A percentile compares a stretch with the other conserved stretches of the same genome.
phyloP scores from a whole-genome alignment of 2,329 filamentous ascomycete species.

The Dichotomopilus funicola region DNA sequence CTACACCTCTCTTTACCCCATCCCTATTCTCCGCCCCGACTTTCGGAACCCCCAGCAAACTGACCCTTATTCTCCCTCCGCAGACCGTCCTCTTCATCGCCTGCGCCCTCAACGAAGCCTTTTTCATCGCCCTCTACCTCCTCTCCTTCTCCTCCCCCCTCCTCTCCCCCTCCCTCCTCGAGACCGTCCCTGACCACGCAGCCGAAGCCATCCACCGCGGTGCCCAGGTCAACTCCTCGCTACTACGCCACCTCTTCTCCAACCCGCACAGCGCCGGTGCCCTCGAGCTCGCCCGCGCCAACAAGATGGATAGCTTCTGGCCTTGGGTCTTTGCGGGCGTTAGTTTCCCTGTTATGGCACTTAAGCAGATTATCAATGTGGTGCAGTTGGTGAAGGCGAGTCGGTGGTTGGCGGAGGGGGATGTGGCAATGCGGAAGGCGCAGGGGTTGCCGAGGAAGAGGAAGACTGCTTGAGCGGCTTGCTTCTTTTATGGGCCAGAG shows the following conservation, averaged over 20 bases:
- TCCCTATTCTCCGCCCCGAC: not conserved
- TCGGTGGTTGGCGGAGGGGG: conserved; percentile 88
- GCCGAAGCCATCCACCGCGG: conserved; percentile 54
- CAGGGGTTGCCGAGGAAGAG: conserved; percentile 47
- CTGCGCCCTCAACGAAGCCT: conserved; percentile 87
- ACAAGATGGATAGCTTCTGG: conserved; percentile 72
- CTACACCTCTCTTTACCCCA: not conserved
- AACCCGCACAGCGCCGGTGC: conserved; percentile 89
- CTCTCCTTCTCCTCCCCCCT: conserved; percentile 91
- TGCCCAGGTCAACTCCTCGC: conserved; percentile 61
- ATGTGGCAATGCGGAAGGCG: conserved; percentile 57
- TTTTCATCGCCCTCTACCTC: conserved; percentile 97
- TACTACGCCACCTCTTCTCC: conserved; percentile 70
- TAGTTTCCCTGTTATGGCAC: conserved; percentile 78
- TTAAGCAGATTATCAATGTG: conserved; percentile 91
- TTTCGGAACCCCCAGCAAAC: not conserved
- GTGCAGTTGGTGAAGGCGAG: conserved; percentile 92
- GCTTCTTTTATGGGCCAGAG: not conserved
- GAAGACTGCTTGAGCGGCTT: conserved; percentile 17
- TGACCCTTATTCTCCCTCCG: not conserved
- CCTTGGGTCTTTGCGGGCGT: conserved; percentile 77
- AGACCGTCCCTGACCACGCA: conserved; percentile 49
- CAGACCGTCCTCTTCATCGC: conserved; percentile 86
- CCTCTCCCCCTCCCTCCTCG: conserved; percentile 76
- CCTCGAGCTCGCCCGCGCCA: conserved; percentile 84